Conservation (phyloP, 805 yeast species). For the Hagleromyces aurorensis region DNA sequence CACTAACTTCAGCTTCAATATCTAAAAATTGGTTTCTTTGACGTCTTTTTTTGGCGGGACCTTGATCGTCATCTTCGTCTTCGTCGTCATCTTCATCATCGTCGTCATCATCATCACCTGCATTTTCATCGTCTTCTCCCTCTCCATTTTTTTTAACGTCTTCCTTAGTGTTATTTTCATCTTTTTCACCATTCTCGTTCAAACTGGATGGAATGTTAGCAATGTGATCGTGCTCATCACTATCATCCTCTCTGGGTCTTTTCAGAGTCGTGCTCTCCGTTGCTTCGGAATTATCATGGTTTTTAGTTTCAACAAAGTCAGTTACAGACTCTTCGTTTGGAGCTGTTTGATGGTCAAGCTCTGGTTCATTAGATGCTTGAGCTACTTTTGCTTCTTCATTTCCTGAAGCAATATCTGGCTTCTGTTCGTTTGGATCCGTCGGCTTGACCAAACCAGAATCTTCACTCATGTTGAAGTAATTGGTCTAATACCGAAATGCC, state of each 20-base stretch:
- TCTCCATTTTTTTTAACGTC: constrained; percentile 38
- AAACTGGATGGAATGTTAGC: no score
- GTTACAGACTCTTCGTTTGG: no score
- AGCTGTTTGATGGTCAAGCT: no score
- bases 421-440: no score
- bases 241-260: constrained; percentile 23
- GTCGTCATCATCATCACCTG: constrained; percentile 39
- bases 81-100: constrained; percentile 56
- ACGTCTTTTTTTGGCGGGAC: constrained; percentile 38
- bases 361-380: no score
- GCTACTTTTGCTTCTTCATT: constrained; percentile 2
- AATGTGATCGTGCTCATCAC: no score
- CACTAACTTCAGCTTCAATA: constrained; percentile 98
- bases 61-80: constrained; percentile 41
- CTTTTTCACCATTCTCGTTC: constrained; percentile 24
- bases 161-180: constrained; percentile 31
- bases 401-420: background rate
- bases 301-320: no score
- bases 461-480: no score
- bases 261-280: no score
- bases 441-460: no score
- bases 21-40: constrained; percentile 82
- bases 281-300: no score
- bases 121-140: constrained; percentile 37
- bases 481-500: no score